Evolutionary conservation across 192 early-diverging fungal species (phyloP), one percentile per base, ranked within the genome.

Genomic region (Backusella mclennaniae): DNA sequence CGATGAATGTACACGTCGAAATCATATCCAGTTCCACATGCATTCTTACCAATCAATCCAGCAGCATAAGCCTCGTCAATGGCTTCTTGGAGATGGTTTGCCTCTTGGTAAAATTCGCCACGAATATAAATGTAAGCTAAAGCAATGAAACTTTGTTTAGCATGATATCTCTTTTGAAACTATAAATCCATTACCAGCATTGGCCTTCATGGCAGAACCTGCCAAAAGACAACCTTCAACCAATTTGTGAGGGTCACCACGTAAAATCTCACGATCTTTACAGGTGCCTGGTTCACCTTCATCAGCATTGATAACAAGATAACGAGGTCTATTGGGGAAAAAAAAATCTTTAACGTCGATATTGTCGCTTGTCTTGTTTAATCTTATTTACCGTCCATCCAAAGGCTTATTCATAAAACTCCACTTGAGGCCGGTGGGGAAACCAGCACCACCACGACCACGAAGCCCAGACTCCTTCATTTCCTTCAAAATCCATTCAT

Each of bases 251-350:
- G 96, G 94, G 73, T 91, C 82, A 75, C 82, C 82, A 67, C 82
- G 75, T 4, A 80, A 56, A 66, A 79, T 79, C 29, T 99, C 97
- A 75, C 97, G 92, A 82, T 96, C 96, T 85, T 97, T 99, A 91
- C 98, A 99, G 66, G 98, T 99, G 52, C 96, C 96, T 6, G 98
- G 98, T 84, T 99, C 97, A 76, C 97, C 98, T 83, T 99, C 98
- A 76, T 99, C 96, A 71, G 96, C 96, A 84, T 99, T 99, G 79
- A 99, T 92, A 29, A 98, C 96, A 82, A 99, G 89, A 84, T 98
- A 99, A 29, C 95, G 90, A 35, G 98, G 97, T 80, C 89, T 90
- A 26, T 26, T 26, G 26, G 26, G 26, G 26, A 36, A 36, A 36
- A 6, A 36, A 36, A 38, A 38, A 38, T 26, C 36, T 8, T 38